Percentiles rank a stretch among this genome's conserved stretches.
Evolutionary conservation across 495 filamentous ascomycete genomes (phyloP).

Genomic region (Clavariopsis aquatica): DNA sequence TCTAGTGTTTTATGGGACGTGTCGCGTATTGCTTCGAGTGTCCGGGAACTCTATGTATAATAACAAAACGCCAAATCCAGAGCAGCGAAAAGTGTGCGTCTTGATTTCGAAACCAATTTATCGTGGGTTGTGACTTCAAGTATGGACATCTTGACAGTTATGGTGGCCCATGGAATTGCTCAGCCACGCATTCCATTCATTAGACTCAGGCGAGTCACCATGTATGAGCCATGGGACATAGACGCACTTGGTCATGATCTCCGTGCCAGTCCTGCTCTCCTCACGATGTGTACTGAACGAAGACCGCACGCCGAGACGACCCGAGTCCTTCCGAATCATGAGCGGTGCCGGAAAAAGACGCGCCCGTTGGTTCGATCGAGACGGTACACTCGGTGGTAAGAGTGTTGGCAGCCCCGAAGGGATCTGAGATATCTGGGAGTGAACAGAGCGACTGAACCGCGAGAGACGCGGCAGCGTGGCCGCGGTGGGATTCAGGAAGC

Average conservation of each 20-base stretch:
- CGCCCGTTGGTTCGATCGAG: background rate
- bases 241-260: slow-evolving; percentile 2
- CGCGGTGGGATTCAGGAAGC: background rate
- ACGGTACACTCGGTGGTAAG: background rate
- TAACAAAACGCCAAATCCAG: no score
- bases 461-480: background rate
- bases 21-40: no score
- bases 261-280: background rate
- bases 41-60: no score
- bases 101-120: no score
- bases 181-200: slow-evolving; percentile 8
- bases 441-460: background rate
- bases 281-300: background rate
- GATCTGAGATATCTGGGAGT: background rate
- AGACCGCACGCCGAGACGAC: background rate
- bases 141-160: background rate
- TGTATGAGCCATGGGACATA: slow-evolving; percentile 1
- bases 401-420: background rate
- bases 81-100: no score
- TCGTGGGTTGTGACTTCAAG: no score
- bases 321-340: background rate
- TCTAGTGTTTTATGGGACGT: no score
- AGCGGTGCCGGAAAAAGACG: background rate
- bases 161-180: background rate
- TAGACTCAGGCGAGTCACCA: background rate